Percentiles rank a stretch among this genome's conserved stretches.
Conservation (phyloP, 1,284 basidiomycete genomes). For the Cerrena zonata region DNA sequence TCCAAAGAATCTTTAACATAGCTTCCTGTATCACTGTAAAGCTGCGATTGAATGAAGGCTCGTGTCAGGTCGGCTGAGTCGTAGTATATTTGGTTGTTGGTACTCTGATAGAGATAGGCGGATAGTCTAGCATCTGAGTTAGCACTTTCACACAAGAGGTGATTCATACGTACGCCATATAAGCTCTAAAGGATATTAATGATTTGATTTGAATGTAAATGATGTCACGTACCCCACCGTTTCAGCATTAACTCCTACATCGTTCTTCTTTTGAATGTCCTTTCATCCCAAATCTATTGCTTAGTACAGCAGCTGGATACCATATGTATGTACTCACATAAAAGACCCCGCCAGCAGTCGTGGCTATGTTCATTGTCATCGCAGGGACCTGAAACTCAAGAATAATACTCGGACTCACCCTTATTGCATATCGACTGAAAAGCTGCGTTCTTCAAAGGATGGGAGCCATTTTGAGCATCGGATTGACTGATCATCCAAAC, state of each 20-base stretch:
- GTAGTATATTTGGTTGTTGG: neutral
- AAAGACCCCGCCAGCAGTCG: constrained; percentile 6
- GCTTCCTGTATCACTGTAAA: constrained; percentile 5
- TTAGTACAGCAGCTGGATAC: neutral
- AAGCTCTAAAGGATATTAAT: neutral
- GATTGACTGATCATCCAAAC: constrained; percentile 3
- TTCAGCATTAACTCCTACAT: constrained; percentile 5
- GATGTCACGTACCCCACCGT: neutral
- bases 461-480: neutral
- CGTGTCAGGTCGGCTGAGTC: constrained; percentile 8
- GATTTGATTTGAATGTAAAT: neutral
- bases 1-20: neutral
- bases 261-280: constrained; percentile 1
- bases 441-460: neutral
- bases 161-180: constrained; percentile 6
- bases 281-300: neutral
- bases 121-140: constrained; percentile 5
- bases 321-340: neutral
- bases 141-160: neutral
- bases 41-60: constrained; percentile 4
- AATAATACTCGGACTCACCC: neutral
- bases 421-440: neutral
- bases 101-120: constrained; percentile 8
- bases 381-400: neutral
- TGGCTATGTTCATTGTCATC: neutral